Percentiles rank a stretch among this genome's conserved stretches.
phyloP scores from a whole-genome alignment of 1,284 basidiomycete species.

The Cystodermella granulosa region DNA sequence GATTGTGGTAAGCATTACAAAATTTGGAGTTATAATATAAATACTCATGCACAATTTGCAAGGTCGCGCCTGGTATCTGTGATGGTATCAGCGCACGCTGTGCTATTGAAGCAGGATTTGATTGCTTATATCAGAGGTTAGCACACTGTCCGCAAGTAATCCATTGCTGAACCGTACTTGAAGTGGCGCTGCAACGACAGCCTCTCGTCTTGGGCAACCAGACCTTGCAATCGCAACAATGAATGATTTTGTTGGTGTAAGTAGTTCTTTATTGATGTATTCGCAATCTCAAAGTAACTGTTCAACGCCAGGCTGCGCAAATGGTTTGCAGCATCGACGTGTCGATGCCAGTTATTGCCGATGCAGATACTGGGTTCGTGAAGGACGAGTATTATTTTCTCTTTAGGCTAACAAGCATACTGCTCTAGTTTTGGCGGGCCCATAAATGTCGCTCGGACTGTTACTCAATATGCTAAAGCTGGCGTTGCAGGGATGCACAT shows the following conservation, averaged over 20 bases:
- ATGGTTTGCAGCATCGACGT: slow-evolving; percentile 66
- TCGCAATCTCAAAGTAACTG: neutral
- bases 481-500: slow-evolving; percentile 77
- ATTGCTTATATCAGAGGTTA: slow-evolving; percentile 66
- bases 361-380: slow-evolving; percentile 70
- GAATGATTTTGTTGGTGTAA: slow-evolving; percentile 67
- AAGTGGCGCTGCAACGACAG: slow-evolving; percentile 71
- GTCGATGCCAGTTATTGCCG: slow-evolving; percentile 67
- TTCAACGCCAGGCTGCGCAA: slow-evolving; percentile 32
- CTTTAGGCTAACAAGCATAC: neutral
- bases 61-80: slow-evolving; percentile 75
- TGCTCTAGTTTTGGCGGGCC: slow-evolving; percentile 64
- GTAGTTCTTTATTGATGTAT: slow-evolving; percentile 8
- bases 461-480: slow-evolving; percentile 63
- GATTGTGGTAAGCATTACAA: slow-evolving; percentile 55
- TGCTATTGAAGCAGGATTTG: slow-evolving; percentile 72
- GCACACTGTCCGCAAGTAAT: neutral
- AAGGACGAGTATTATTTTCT: neutral
- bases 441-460: slow-evolving; percentile 71
- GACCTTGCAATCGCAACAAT: slow-evolving; percentile 78
- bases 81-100: slow-evolving; percentile 77
- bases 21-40: neutral
- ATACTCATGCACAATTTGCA: neutral
- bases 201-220: slow-evolving; percentile 70
- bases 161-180: slow-evolving; percentile 1